Conservation (phyloP, 306 rosid genomes). For the cucumber (Cucumis sativus) region DNA sequence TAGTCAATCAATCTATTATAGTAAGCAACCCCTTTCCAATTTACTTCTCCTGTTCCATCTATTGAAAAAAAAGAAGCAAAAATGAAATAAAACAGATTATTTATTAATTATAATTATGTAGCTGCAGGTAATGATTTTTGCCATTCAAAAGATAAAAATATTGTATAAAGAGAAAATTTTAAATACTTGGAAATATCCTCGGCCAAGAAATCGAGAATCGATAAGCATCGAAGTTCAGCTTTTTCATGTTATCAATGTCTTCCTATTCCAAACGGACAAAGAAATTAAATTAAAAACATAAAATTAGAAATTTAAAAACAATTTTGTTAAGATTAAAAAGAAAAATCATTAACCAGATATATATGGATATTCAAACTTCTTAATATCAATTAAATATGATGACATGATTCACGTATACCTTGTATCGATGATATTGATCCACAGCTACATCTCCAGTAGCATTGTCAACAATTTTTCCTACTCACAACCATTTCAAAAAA, state of each 20-base stretch:
- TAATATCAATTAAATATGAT: no score
- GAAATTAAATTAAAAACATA: not conserved
- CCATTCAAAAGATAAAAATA: not conserved
- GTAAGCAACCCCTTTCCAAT: slow-evolving; percentile 84
- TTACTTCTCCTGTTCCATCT: slow-evolving; percentile 82
- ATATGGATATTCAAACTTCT: no score
- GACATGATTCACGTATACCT: not conserved
- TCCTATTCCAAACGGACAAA: slow-evolving; percentile 29
- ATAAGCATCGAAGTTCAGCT: slow-evolving; percentile 60
- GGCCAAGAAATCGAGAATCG: slow-evolving; percentile 91
- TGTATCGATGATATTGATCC: slow-evolving; percentile 19
- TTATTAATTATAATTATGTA: not conserved
- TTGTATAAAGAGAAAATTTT: not conserved
- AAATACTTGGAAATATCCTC: slow-evolving; percentile 74
- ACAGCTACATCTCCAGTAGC: slow-evolving; percentile 15
- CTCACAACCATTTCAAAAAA: not conserved
- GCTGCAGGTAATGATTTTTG: not conserved
- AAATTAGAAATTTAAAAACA: not conserved
- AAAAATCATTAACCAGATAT: no score
- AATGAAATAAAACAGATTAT: not conserved
- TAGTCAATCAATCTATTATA: slow-evolving; percentile 70
- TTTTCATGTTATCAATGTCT: slow-evolving; percentile 54
- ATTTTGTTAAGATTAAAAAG: no score
- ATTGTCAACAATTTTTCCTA: not conserved
- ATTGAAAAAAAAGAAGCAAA: not conserved